Base-by-base conservation (phyloP, 1,139 yeast genomes). In the Yamadazyma diospyri region DNA sequence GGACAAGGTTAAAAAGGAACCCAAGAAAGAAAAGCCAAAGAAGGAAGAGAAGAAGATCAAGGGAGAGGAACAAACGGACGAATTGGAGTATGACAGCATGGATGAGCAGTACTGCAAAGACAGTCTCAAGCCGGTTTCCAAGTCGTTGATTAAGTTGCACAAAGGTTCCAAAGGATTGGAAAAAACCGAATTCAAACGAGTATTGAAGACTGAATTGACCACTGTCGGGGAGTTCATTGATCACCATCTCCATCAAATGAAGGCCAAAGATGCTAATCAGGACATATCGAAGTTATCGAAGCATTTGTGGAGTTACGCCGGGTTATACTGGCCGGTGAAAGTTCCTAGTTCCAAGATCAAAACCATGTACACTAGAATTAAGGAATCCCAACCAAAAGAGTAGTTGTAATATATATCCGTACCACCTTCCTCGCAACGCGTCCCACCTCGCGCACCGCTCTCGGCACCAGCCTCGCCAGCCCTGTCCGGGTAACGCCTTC, bases 231-330 rank as follows among this genome's bases (percentile, higher is more conserved):
- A 78, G 42, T 81, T 75, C 46, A 86, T 87, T 43, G 46, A 42
- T 20, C 36, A 40, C 13, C 29, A 40, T 4, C 28, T 40, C 6
- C 13, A 21, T n/a, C 20, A 16, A 2, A 26, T 13, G 6, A 23
- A 19, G 2, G 5, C 12, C 4, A 20, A n/a, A 5, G 26, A 16
- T 13, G 10, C 38, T 2, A 23, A 25, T 15, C 25, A 31, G 3
- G 25, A 28, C 14, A 36, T 58, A 13, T 54, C 59, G 31, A 64
- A 67, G 46, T 45, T 68, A 31, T 64, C 70, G 41, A 80, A 76
- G 53, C 96, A 89, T 49, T 64, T 92, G 39, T 92, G 99, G 98
- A 76, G 86, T 16, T 86, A 83, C 57, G 94, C 97, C 6, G 75
- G 94, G 23, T 75, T 78, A 40, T 92, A 83, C 56, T 92, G 98